phyloP scores from a whole-genome alignment of 2,329 filamentous ascomycete species.

The Malbranchea zuffiana region DNA sequence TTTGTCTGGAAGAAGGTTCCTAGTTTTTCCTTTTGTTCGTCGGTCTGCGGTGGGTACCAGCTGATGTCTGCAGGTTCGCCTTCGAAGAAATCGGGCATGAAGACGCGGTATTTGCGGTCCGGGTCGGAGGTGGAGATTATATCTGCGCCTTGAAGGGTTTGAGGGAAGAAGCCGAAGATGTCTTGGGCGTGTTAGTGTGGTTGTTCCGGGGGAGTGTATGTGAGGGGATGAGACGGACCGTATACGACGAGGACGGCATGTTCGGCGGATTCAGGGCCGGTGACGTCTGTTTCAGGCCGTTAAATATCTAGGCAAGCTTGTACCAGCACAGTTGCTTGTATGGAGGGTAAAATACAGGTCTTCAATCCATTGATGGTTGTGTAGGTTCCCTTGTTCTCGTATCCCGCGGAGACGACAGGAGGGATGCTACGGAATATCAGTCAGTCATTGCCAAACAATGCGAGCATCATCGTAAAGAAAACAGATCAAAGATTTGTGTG shows the following conservation, averaged over 20 bases:
- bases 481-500: not conserved
- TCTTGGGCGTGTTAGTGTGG: slow-evolving; percentile 29
- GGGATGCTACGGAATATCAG: slow-evolving; percentile 27
- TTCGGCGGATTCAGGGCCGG: slow-evolving; percentile 45
- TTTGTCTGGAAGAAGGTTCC: slow-evolving; percentile 48
- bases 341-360: slow-evolving; percentile 38
- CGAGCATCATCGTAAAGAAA: not conserved
- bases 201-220: not conserved
- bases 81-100: slow-evolving; percentile 86
- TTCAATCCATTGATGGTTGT: slow-evolving; percentile 51
- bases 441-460: not conserved
- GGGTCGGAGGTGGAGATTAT: slow-evolving; percentile 53
- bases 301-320: slow-evolving; percentile 4
- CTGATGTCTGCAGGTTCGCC: slow-evolving; percentile 56
- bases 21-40: slow-evolving; percentile 50
- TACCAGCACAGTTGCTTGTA: slow-evolving; percentile 4
- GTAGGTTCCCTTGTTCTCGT: slow-evolving; percentile 49
- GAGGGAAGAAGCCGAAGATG: slow-evolving; percentile 54
- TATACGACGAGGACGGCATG: slow-evolving; percentile 48
- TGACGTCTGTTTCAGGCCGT: slow-evolving; percentile 36
- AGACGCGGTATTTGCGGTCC: slow-evolving; percentile 65
- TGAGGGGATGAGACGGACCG: slow-evolving; percentile 22
- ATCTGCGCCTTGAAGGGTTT: slow-evolving; percentile 53
- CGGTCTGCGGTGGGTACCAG: slow-evolving; percentile 50
- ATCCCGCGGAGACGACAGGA: slow-evolving; percentile 34